Evolutionary conservation across 1,284 basidiomycete genomes (phyloP).

Genomic region (Boletus subluridellus): DNA sequence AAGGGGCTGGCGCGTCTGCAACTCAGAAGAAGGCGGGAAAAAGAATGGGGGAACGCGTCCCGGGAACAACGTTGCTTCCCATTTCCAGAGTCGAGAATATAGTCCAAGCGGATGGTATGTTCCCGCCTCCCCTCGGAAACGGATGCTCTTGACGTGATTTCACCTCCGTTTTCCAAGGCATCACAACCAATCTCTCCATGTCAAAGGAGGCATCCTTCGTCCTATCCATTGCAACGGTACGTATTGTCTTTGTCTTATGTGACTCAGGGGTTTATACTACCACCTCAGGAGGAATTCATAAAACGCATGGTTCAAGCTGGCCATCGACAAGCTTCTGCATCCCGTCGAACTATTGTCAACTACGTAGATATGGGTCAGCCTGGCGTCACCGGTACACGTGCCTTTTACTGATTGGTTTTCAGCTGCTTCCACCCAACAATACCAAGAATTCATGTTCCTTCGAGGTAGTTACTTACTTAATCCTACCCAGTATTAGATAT

Average conservation of each 20-base stretch:
- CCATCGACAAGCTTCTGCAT: constrained; percentile 50
- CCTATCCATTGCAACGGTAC: constrained; percentile 66
- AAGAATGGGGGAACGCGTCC: constrained; percentile 47
- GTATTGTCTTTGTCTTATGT: constrained; percentile 16
- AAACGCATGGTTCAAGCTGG: constrained; percentile 62
- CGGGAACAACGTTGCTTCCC: constrained; percentile 62
- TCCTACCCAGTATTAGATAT: background rate
- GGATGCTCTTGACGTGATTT: constrained; percentile 16
- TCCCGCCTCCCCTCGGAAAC: background rate
- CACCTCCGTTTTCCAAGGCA: constrained; percentile 35
- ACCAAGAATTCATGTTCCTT: constrained; percentile 67
- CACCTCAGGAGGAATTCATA: constrained; percentile 69
- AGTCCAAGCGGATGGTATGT: constrained; percentile 64
- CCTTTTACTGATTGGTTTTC: constrained; percentile 14
- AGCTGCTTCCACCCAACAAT: constrained; percentile 57
- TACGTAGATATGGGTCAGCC: constrained; percentile 68
- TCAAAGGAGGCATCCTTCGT: constrained; percentile 72
- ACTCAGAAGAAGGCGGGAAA: constrained; percentile 34
- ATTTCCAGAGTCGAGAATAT: constrained; percentile 63
- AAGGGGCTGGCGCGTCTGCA: constrained; percentile 39
- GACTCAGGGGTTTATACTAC: constrained; percentile 20
- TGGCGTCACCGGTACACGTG: background rate
- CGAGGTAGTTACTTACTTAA: constrained; percentile 42
- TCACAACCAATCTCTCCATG: constrained; percentile 55
- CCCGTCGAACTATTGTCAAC: constrained; percentile 51